A percentile compares a stretch with the other conserved stretches of the same genome.
These are phyloP conservation scores for Ilyonectria mors-panacis DNA, from an alignment of 2,329 filamentous ascomycete genomes.

Conservation along the genomic window DNA sequence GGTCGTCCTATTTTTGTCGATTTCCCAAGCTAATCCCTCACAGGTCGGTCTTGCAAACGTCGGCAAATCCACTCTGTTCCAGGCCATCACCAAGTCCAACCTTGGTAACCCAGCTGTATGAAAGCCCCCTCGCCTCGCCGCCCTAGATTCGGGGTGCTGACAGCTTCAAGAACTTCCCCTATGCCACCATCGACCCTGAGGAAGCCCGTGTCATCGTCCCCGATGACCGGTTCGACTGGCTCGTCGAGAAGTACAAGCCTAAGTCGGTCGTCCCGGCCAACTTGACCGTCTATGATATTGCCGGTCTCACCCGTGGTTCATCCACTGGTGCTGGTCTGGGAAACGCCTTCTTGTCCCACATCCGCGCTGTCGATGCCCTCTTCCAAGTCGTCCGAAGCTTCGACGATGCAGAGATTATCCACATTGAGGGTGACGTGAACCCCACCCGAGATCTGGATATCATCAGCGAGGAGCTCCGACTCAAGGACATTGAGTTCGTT, in stretches of 20 bases:
- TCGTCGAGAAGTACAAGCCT: constrained; percentile 96
- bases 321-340: constrained; percentile 98
- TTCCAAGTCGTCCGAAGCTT: constrained; percentile 98
- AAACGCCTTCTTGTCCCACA: constrained; percentile 98
- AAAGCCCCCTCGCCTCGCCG: constrained; percentile 57
- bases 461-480: constrained; percentile 94
- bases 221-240: constrained; percentile 96
- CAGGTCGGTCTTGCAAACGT: constrained; percentile 99
- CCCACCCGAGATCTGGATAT: constrained; percentile 95
- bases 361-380: constrained; percentile 97
- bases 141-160: constrained; percentile 58
- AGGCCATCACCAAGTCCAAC: constrained; percentile 97
- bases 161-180: constrained; percentile 88
- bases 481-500: constrained; percentile 99
- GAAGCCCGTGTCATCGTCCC: constrained; percentile 98
- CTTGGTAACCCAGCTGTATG: constrained; percentile 96
- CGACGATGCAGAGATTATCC: constrained; percentile 99
- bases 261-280: constrained; percentile 98
- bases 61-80: constrained; percentile 99
- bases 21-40: constrained; percentile 45
- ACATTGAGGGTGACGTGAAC: constrained; percentile 99
- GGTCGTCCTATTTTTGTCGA: neutral
- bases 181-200: constrained; percentile 98
- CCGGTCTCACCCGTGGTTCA: constrained; percentile 93
- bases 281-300: constrained; percentile 98